Percentiles rank a stretch among this genome's conserved stretches.
phyloP scores from a whole-genome alignment of 2,329 filamentous ascomycete genomes.

The Arthroderma sp. region DNA sequence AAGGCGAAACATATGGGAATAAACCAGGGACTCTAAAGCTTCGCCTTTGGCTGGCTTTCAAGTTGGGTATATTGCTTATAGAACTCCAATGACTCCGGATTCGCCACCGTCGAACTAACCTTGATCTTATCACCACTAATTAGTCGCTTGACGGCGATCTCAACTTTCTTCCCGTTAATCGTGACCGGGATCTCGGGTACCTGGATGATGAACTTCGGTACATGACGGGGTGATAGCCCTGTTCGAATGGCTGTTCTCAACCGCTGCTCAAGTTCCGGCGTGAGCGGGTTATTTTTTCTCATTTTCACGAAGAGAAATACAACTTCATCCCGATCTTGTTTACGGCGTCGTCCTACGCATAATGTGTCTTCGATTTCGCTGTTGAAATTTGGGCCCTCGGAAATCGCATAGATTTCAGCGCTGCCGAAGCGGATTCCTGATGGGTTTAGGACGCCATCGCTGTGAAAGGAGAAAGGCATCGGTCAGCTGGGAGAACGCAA shows the following conservation, averaged over 20 bases:
- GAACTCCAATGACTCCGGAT: constrained; percentile 24
- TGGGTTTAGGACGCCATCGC: constrained; percentile 36
- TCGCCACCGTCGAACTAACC: constrained; percentile 26
- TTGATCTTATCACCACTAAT: constrained; percentile 26
- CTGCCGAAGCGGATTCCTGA: constrained; percentile 36
- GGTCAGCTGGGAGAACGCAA: too few species aligned
- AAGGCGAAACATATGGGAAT: neutral
- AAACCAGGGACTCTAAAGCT: constrained; percentile 6
- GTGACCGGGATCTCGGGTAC: constrained; percentile 31
- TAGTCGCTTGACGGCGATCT: constrained; percentile 31
- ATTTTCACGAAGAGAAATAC: constrained; percentile 31
- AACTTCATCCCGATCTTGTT: constrained; percentile 24
- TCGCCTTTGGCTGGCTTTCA: constrained; percentile 7
- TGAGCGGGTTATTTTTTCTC: constrained; percentile 17
- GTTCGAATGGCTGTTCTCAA: constrained; percentile 14
- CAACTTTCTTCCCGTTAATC: constrained; percentile 37
- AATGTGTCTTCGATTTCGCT: constrained; percentile 24
- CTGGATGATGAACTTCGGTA: constrained; percentile 28
- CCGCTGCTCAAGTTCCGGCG: constrained; percentile 10
- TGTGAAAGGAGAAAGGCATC: constrained; percentile 4
- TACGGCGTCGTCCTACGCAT: constrained; percentile 26
- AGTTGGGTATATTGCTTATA: constrained; percentile 19
- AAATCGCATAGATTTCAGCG: constrained; percentile 36
- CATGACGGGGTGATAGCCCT: constrained; percentile 24
- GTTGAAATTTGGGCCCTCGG: constrained; percentile 29